These are phyloP conservation scores for Neohortaea acidophila DNA, from an alignment of 495 filamentous ascomycete species.

Conservation along the genomic window DNA sequence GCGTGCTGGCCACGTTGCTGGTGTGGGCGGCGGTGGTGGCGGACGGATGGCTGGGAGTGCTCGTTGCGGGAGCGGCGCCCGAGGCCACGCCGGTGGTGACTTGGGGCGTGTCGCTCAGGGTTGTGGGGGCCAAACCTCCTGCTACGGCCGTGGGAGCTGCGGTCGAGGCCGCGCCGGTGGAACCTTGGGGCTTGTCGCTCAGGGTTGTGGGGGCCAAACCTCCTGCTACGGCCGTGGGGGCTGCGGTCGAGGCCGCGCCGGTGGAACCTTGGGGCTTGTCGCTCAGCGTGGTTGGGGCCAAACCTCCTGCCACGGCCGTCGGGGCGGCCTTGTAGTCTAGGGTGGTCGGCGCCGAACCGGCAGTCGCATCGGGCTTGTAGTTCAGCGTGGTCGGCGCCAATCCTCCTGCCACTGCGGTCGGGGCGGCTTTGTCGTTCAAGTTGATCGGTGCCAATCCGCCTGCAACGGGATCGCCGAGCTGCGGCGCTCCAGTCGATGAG, in stretches of 20 bases:
- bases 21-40: slow-evolving; percentile 11
- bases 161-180: not conserved
- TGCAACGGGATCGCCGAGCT: slow-evolving; percentile 13
- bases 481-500: slow-evolving; percentile 8
- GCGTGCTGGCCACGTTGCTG: slow-evolving; percentile 1
- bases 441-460: slow-evolving; percentile 17
- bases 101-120: slow-evolving; percentile 11
- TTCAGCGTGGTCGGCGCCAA: not conserved
- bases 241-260: not conserved
- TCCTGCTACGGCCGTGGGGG: not conserved
- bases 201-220: not conserved
- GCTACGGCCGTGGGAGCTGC: not conserved
- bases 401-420: slow-evolving; percentile 13
- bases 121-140: slow-evolving; percentile 11
- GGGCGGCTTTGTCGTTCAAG: slow-evolving; percentile 10
- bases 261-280: slow-evolving; percentile 1
- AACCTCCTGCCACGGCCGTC: not conserved
- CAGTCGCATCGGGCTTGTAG: slow-evolving; percentile 10
- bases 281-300: not conserved
- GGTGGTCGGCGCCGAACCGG: not conserved
- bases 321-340: not conserved
- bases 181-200: not conserved
- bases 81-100: slow-evolving; percentile 22
- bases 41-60: slow-evolving; percentile 8
- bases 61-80: slow-evolving; percentile 12